Base-by-base conservation (phyloP, 148 eudicot species). In the Chenopodium berlandieri region DNA sequence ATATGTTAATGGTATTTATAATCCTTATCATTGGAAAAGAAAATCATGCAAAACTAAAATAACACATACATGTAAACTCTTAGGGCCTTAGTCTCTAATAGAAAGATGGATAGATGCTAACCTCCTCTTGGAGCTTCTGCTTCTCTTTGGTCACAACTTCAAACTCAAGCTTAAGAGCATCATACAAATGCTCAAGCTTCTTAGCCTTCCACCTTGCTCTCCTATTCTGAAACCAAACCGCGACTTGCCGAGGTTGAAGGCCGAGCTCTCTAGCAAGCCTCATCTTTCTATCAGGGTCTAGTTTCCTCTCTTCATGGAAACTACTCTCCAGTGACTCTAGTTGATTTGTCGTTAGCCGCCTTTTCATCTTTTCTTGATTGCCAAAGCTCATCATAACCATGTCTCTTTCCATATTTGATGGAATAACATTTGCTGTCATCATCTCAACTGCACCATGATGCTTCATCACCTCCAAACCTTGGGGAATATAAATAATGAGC, bases 221-320 rank as follows among this genome's bases (percentile, higher is more conserved):
- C 76, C 97, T 78, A 75, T 93, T 91, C 75, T 93, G 97, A 87
- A 93, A 93, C 95, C 95, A 93, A 12, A 93, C 89, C 1, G 97
- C 94, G 4, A 93, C 88, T 76, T 93, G 95, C 0, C 97, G 85
- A 3, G 95, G 93, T 83, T 92, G 89, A 75, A 93, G 84, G 12
- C 89, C 92, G 0, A 91, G 86, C 7, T 91, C 91, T 69, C 85
- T 80, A 0, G 97, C 93, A 79, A 93, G 89, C 92, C 87, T 93
- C 90, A 90, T 84, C 82, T 93, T 93, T 85, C 92, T 81, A 11
- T 92, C 91, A 5, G 95, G 94, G 50, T 92, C 95, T 50, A 93
- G 86, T 86, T 93, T 92, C 77, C 83, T 90, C 82, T 93, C 97
- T 83, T 89, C 95, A 70, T 89, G 90, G 69, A 93, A 93, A 48